These are phyloP conservation scores for Buxus sempervirens DNA, from an alignment of 164 flowering plant species.

Conservation along the genomic window DNA sequence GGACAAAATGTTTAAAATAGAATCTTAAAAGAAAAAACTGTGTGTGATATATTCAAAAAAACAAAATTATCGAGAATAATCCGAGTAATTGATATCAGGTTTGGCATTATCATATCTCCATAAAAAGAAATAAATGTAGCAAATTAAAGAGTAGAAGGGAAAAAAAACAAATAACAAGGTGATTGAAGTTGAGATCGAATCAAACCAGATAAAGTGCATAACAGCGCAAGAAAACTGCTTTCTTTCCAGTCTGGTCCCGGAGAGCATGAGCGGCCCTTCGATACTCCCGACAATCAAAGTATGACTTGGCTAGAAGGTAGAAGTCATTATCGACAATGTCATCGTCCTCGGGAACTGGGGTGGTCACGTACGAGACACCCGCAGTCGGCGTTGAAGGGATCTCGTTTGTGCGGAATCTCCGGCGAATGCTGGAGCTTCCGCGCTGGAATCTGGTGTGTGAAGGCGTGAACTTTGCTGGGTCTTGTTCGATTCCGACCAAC, in stretches of 20 bases:
- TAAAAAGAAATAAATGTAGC: neutral
- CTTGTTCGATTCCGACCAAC: constrained; percentile 86
- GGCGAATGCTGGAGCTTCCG: constrained; percentile 79
- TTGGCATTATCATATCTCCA: too few species aligned
- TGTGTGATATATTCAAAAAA: too few species aligned
- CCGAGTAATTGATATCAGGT: too few species aligned
- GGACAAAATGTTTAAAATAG: too few species aligned
- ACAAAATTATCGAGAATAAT: too few species aligned
- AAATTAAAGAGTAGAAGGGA: too few species aligned
- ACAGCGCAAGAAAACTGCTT: constrained; percentile 79
- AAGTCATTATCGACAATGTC: constrained; percentile 62
- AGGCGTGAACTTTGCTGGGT: constrained; percentile 77
- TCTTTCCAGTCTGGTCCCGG: constrained; percentile 74
- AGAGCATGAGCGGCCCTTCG: constrained; percentile 87
- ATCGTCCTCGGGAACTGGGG: constrained; percentile 68
- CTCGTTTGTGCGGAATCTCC: constrained; percentile 56
- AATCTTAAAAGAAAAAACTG: too few species aligned
- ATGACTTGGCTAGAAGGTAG: constrained; percentile 79
- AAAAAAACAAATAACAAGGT: neutral
- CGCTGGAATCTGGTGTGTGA: constrained; percentile 78
- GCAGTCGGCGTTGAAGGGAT: constrained; percentile 53
- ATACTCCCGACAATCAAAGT: constrained; percentile 86
- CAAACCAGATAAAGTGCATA: constrained; percentile 92
- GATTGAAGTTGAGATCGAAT: neutral
- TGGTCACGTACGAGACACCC: constrained; percentile 58